Evolutionary conservation across 495 filamentous ascomycete species (phyloP).

Genomic region (Penicillium turbatum): DNA sequence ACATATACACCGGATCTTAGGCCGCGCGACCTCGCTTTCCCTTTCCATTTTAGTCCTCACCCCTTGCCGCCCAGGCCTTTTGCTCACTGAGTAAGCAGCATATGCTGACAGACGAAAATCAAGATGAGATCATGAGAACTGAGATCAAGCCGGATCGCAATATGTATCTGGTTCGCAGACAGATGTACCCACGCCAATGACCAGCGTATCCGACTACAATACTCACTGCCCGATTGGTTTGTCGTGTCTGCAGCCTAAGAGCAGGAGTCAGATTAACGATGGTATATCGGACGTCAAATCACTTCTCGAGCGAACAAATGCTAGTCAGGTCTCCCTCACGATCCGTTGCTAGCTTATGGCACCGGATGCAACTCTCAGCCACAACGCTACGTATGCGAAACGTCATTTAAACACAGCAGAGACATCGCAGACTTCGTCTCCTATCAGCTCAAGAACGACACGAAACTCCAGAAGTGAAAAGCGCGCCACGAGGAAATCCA

Average conservation of each 20-base stretch:
- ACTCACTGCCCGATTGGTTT: too few species aligned
- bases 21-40: too few species aligned
- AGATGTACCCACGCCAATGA: too few species aligned
- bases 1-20: too few species aligned
- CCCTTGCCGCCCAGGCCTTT: too few species aligned
- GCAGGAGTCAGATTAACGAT: constrained; percentile 12
- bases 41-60: too few species aligned
- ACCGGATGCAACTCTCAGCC: constrained; percentile 27
- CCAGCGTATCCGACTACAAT: too few species aligned
- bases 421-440: constrained; percentile 32
- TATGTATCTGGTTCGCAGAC: too few species aligned
- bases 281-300: constrained; percentile 16
- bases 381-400: constrained; percentile 26
- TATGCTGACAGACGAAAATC: too few species aligned
- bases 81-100: too few species aligned
- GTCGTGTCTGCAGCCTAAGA: constrained; percentile 27
- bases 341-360: constrained; percentile 30
- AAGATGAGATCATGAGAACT: too few species aligned
- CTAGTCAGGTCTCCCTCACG: constrained; percentile 19
- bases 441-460: constrained; percentile 24
- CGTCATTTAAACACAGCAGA: constrained; percentile 19
- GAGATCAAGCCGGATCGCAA: too few species aligned
- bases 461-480: constrained; percentile 26
- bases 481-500: constrained; percentile 26
- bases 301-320: constrained; percentile 10